Conservation (phyloP, 208 protist genomes). For the Wallacemonas sp. region DNA sequence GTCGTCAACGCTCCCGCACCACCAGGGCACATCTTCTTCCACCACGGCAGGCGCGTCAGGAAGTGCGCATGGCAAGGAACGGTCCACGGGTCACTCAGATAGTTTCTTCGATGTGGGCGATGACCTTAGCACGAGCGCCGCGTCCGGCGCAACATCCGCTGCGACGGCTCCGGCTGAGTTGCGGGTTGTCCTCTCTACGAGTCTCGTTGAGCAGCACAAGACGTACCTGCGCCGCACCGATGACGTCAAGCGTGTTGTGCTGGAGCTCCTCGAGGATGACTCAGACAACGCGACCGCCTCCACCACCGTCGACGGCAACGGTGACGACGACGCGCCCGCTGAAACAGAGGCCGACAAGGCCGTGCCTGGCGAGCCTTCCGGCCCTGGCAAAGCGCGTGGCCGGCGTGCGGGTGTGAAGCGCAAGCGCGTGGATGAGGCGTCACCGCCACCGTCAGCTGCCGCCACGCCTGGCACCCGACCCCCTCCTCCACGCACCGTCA, state of each 20-base stretch:
- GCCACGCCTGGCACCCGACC: too few species aligned
- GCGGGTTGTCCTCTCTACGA: conserved; percentile 18
- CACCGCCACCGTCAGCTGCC: not conserved
- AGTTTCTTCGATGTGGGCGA: not conserved
- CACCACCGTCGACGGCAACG: too few species aligned
- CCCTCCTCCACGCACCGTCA: too few species aligned
- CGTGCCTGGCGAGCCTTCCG: not conserved
- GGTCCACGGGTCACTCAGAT: too few species aligned
- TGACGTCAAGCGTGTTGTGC: not conserved
- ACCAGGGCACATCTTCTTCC: conserved; percentile 10
- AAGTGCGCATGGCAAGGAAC: too few species aligned
- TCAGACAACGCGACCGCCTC: conserved; percentile 7
- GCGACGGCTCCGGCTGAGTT: conserved; percentile 9
- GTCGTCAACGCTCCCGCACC: conserved; percentile 15
- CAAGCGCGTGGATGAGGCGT: not conserved
- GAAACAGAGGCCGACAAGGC: not conserved
- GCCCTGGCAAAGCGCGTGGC: not conserved
- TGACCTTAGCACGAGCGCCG: not conserved
- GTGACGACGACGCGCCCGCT: not conserved
- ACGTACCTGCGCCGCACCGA: conserved; percentile 14
- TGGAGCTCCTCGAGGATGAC: not conserved
- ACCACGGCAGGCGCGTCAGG: not conserved
- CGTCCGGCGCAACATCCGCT: not conserved
- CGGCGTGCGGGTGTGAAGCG: conserved; percentile 4
- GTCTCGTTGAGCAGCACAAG: conserved; percentile 35